Evolutionary conservation across 352 stramenopile species (phyloP).

Genomic region (Globisporangium recalcitrans): DNA sequence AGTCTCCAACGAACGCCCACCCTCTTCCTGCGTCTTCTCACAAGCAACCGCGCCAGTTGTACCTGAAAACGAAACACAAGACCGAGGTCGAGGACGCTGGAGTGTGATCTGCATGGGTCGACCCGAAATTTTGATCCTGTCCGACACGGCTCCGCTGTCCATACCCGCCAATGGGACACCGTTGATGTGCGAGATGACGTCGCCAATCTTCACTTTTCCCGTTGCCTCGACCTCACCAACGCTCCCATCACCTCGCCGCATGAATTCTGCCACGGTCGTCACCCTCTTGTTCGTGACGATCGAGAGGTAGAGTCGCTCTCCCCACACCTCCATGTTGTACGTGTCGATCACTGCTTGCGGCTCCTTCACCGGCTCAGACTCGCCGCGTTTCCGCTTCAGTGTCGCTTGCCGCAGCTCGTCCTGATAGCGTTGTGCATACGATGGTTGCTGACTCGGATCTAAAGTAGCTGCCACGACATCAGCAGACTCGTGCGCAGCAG

Average conservation of each 20-base stretch:
- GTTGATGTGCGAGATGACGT: slow-evolving; percentile 57
- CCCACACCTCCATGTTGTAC: slow-evolving; percentile 45
- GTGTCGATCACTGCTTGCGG: slow-evolving; percentile 3
- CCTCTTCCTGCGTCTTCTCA: neutral
- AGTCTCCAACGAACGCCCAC: neutral
- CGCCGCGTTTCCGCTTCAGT: slow-evolving; percentile 42
- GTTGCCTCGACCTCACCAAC: slow-evolving; percentile 59
- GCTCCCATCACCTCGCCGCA: slow-evolving; percentile 34
- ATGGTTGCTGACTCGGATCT: neutral
- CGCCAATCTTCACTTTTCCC: slow-evolving; percentile 38
- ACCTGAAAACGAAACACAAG: neutral
- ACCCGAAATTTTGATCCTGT: slow-evolving; percentile 28
- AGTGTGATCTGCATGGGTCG: slow-evolving; percentile 49
- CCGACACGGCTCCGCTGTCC: neutral
- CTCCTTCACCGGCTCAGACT: slow-evolving; percentile 7
- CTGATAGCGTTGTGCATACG: slow-evolving; percentile 17
- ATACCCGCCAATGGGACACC: slow-evolving; percentile 42
- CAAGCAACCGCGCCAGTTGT: neutral
- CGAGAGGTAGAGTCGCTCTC: slow-evolving; percentile 53
- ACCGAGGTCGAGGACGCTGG: neutral
- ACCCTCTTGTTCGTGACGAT: slow-evolving; percentile 51
- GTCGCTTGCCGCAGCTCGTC: slow-evolving; percentile 23
- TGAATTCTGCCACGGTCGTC: slow-evolving; percentile 51
- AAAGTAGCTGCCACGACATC: neutral
- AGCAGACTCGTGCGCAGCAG: neutral